These are phyloP conservation scores for Aspergillus kassunensis DNA, from an alignment of 495 filamentous ascomycete species.

Conservation along the genomic window DNA sequence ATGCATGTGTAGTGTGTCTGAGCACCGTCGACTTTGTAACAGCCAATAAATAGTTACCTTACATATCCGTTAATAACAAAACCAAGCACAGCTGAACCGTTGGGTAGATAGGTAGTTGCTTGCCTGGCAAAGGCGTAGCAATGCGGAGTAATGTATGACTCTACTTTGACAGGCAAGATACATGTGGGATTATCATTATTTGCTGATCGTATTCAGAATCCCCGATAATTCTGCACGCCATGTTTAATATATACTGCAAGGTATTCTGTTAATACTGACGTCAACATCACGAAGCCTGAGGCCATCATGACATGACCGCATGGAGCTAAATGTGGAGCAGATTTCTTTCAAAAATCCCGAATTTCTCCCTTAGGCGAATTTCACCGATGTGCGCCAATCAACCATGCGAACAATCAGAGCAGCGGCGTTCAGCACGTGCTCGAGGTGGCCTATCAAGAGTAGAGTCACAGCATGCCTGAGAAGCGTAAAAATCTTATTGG, in stretches of 20 bases:
- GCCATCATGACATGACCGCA: slow-evolving; percentile 5
- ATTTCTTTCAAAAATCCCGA: too few species aligned
- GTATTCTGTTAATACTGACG: slow-evolving; percentile 6
- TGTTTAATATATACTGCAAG: too few species aligned
- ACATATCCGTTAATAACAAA: too few species aligned
- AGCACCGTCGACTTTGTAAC: too few species aligned
- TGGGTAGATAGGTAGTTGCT: neutral
- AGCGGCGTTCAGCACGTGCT: slow-evolving; percentile 13
- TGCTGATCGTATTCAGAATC: slow-evolving; percentile 6
- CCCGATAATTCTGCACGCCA: too few species aligned
- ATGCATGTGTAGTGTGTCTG: neutral
- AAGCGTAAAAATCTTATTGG: neutral
- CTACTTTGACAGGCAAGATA: slow-evolving; percentile 15
- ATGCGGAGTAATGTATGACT: slow-evolving; percentile 17
- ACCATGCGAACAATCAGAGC: neutral
- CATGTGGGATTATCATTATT: slow-evolving; percentile 16
- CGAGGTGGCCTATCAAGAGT: slow-evolving; percentile 12
- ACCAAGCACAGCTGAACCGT: too few species aligned
- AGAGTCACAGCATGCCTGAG: neutral
- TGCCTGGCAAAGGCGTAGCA: neutral
- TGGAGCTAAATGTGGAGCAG: neutral
- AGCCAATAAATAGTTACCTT: neutral
- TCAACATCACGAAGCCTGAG: neutral
- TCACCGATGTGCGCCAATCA: neutral
- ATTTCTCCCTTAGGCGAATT: neutral